Percentiles rank a stretch among this genome's conserved stretches.
phyloP scores from a whole-genome alignment of 176 grass and related monocot genomes.

The Saccharum spontaneum region DNA sequence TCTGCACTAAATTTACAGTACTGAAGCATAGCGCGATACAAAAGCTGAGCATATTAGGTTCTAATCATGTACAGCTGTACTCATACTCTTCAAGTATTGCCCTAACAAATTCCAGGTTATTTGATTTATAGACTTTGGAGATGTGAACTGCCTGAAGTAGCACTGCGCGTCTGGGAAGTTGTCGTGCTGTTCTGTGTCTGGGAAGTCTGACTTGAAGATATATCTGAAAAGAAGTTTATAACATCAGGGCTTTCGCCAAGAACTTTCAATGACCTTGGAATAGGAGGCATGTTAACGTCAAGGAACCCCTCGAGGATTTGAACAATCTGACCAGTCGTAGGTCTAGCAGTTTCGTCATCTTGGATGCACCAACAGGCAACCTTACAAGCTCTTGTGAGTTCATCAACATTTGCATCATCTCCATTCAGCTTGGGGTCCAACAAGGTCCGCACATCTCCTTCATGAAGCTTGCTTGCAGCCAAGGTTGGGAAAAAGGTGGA shows the following conservation, averaged over 20 bases:
- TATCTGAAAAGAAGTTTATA: constrained; percentile 80
- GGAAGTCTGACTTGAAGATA: constrained; percentile 48
- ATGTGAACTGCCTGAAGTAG: constrained; percentile 37
- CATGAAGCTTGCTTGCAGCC: constrained; percentile 53
- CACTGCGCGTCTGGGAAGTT: constrained; percentile 37
- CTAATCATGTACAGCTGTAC: constrained; percentile 27
- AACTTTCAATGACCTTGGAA: constrained; percentile 67
- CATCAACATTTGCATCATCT: constrained; percentile 51
- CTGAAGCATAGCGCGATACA: constrained; percentile 10
- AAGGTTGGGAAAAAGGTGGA: constrained; percentile 59
- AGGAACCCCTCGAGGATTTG: constrained; percentile 82
- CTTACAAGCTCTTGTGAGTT: constrained; percentile 75
- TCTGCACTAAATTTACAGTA: constrained; percentile 18
- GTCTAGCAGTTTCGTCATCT: constrained; percentile 72
- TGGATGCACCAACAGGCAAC: constrained; percentile 93
- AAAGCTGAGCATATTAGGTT: constrained; percentile 20
- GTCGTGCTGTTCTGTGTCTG: constrained; percentile 49
- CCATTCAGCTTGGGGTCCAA: constrained; percentile 62
- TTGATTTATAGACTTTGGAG: constrained; percentile 28
- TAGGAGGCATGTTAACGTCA: constrained; percentile 62
- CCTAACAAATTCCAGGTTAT: constrained; percentile 25
- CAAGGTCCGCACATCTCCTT: constrained; percentile 59
- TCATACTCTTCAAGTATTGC: constrained; percentile 11
- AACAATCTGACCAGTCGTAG: constrained; percentile 70
- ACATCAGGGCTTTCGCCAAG: constrained; percentile 60